phyloP scores from a whole-genome alignment of 1,139 yeast species.

The Yamadazyma kanchanaburiensis region DNA sequence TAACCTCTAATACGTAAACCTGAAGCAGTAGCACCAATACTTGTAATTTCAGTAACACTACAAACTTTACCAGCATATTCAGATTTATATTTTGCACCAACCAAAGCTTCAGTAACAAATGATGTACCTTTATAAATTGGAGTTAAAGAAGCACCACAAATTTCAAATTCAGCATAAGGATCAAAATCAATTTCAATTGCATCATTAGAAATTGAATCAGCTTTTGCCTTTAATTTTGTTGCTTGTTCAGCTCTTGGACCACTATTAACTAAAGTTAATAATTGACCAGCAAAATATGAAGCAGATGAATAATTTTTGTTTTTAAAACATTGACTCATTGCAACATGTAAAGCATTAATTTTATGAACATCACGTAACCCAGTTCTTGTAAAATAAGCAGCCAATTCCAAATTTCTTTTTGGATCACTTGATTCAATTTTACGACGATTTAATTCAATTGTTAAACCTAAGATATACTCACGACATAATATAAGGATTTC shows the following conservation, averaged over 20 bases:
- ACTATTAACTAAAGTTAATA: slow-evolving; percentile 59
- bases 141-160: slow-evolving; percentile 82
- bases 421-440: slow-evolving; percentile 64
- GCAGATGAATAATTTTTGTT: slow-evolving; percentile 87
- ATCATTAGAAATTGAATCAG: slow-evolving; percentile 80
- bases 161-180: slow-evolving; percentile 85
- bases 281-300: slow-evolving; percentile 83
- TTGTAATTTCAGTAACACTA: slow-evolving; percentile 69
- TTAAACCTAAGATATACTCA: slow-evolving; percentile 87
- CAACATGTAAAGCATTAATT: slow-evolving; percentile 87
- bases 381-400: slow-evolving; percentile 90
- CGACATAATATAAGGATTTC: slow-evolving; percentile 74
- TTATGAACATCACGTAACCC: slow-evolving; percentile 80
- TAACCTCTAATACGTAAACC: slow-evolving; percentile 64
- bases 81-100: slow-evolving; percentile 84
- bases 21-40: slow-evolving; percentile 93
- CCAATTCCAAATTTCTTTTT: slow-evolving; percentile 87
- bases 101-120: slow-evolving; percentile 73
- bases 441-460: slow-evolving; percentile 88
- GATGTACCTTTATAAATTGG: slow-evolving; percentile 84
- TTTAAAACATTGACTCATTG: slow-evolving; percentile 89
- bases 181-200: slow-evolving; percentile 90
- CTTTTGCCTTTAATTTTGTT: slow-evolving; percentile 69
- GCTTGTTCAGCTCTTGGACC: slow-evolving; percentile 93
- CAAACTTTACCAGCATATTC: slow-evolving; percentile 78